Base-by-base conservation (phyloP, 768 basidiomycete species). In the Scleroderma citrinum region DNA sequence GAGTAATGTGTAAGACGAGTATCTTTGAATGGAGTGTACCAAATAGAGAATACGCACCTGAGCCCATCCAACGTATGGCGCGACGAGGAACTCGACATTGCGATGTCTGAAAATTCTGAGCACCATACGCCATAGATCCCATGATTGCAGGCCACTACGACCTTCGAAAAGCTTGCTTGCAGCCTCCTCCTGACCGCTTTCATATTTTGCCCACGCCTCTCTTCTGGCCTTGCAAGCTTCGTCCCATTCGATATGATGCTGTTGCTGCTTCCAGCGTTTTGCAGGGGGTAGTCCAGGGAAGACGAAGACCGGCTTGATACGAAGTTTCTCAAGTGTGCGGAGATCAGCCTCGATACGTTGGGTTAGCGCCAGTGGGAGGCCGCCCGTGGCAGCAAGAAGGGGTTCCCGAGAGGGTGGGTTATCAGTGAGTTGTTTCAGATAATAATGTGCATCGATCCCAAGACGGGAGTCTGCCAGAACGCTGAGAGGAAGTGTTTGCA, bases 261-360 rank as follows among this genome's bases (percentile, higher is more conserved):
- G 75, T 35, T 56, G 56, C 11, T 60, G 63, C 66, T 87, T 87
- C 71, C 76, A 77, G 48, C 86, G 81, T 54, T 83, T 84, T 57
- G 82, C 82, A 1, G 90, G 87, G 1, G 82, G 72, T 29, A 99
- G 74, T 4, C 96, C 96, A 14, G 90, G 83, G 69, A 98, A 98
- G 44, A 99, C 91, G 60, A 99, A 95, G n/a, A 99, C 92, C 19
- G 96, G 96, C 65, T 95, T 96, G 76, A 99, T 97, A 56, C 80
- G 84, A 30, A 89, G 74, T 69, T 85, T 86, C 76, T 96, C 93
- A 62, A 98, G 84, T 13, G 80, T 74, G 42, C 94, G 87, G 40
- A 98, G 76, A 74, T 99, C 94, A 34, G 82, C 76, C 70, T 97
- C 94, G 65, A 99, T 91, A 55, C 90, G 85, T 57, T 79, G 76